Conservation (phyloP, 495 filamentous ascomycete species). For the Penicillium coprophilum region DNA sequence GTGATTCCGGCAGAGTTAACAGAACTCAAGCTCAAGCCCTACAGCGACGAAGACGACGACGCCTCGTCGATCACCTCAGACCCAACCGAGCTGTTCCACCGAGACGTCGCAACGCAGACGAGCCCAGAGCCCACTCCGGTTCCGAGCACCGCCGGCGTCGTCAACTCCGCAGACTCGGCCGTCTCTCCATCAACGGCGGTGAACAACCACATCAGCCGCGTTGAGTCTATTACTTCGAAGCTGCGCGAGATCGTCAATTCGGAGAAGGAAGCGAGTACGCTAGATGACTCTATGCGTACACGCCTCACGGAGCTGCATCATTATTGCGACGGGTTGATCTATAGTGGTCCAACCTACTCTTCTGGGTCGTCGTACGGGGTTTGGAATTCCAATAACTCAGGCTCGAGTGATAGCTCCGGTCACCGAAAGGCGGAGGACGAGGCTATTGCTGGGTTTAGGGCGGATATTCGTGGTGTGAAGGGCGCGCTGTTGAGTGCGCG, state of each 20-base stretch:
- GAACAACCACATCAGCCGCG: conserved; percentile 38
- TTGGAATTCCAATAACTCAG: conserved; percentile 31
- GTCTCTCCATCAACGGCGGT: conserved; percentile 32
- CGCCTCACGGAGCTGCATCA: conserved; percentile 48
- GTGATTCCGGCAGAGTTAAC: conserved; percentile 51
- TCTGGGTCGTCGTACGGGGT: conserved; percentile 35
- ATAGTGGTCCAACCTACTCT: conserved; percentile 36
- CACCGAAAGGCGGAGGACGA: conserved; percentile 63
- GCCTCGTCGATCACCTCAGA: conserved; percentile 52
- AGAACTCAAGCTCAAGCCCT: conserved; percentile 21
- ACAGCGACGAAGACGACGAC: conserved; percentile 44
- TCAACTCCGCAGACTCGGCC: conserved; percentile 14
- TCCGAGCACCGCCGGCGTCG: conserved; percentile 15
- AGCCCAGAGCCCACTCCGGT: conserved; percentile 49
- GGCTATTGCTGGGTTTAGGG: conserved; percentile 72
- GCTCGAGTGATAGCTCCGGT: conserved; percentile 29
- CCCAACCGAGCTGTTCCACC: conserved; percentile 86
- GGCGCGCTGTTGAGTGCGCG: conserved; percentile 82
- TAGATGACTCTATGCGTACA: conserved; percentile 47
- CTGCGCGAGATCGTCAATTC: conserved; percentile 53
- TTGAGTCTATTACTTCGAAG: conserved; percentile 52
- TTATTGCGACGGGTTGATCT: conserved; percentile 54
- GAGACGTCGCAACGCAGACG: conserved; percentile 86
- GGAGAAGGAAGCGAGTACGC: conserved; percentile 43
- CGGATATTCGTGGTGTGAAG: conserved; percentile 90